phyloP scores from a whole-genome alignment of 2,329 filamentous ascomycete species.

The Coniosporium tulheliwenetii region DNA sequence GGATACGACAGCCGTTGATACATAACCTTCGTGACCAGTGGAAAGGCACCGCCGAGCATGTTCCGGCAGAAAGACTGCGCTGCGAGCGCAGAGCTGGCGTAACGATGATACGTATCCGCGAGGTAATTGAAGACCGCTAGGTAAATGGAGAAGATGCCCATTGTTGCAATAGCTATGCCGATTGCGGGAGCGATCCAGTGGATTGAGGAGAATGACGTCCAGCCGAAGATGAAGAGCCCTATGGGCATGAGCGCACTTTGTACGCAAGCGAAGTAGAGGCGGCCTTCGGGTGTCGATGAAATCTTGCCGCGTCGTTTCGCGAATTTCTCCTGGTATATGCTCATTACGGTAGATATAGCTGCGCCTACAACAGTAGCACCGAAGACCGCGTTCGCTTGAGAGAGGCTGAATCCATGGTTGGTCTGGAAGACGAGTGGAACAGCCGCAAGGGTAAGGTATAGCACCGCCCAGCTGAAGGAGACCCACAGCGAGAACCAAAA shows the following conservation, averaged over 20 bases:
- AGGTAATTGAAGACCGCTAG: constrained; percentile 87
- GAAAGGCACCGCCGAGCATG: constrained; percentile 66
- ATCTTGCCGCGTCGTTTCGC: constrained; percentile 31
- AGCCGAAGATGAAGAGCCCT: constrained; percentile 70
- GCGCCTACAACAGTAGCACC: constrained; percentile 53
- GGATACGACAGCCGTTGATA: constrained; percentile 57
- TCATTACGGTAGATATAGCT: constrained; percentile 49
- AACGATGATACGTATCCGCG: constrained; percentile 73
- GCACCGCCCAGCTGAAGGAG: constrained; percentile 74
- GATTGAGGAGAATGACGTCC: constrained; percentile 44
- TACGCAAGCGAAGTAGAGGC: constrained; percentile 72
- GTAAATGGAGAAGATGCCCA: constrained; percentile 78
- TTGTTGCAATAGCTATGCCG: constrained; percentile 57
- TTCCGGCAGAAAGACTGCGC: constrained; percentile 81
- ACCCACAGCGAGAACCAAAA: constrained; percentile 86
- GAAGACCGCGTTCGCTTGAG: constrained; percentile 59
- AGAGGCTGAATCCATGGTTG: constrained; percentile 51
- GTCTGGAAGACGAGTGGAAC: constrained; percentile 62
- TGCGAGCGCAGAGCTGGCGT: constrained; percentile 72
- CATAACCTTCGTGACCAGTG: constrained; percentile 57
- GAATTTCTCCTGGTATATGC: constrained; percentile 57
- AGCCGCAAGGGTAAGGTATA: constrained; percentile 72
- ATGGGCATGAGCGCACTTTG: constrained; percentile 60
- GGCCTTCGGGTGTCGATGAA: constrained; percentile 47
- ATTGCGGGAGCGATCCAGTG: constrained; percentile 61